Base-by-base conservation (phyloP, 1,139 yeast genomes). In the Candida sp. region DNA sequence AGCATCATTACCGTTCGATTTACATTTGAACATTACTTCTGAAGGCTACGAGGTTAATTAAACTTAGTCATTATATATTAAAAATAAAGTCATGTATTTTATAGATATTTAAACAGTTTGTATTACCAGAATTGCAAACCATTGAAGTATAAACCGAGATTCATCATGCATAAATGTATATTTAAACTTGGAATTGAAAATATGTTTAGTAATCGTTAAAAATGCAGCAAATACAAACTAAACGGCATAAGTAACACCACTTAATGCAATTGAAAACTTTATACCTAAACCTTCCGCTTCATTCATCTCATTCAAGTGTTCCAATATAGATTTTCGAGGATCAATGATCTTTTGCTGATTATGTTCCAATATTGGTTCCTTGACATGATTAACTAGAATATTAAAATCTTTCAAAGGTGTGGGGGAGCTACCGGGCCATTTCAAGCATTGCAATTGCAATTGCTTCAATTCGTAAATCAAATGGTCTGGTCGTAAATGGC, bases 401-500 rank as follows among this genome's bases (percentile, higher is more conserved):
- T 80, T 71, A 12, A 89, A 57, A 1, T 73, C 80, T 11, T 60
- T 45, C 15, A 84, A 60, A 0, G 80, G 77, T 19, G 51, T 51
- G 4, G 35, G 34, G 6, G 56, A 48, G 21, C 34, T 23, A 21
- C 27, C 23, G 6, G 49, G 33, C 37, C 53, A 33, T 21, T 44
- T 41, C 22, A 43, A 25, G 43, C 63, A 54, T 45, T 54, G 51
- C 27, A 39, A 34, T 42, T 57, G 52, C 43, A 85, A 61, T n/a
- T 49, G 54, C 35, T 57, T 50, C 34, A 90, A 66, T 54, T 88
- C 96, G 15, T 65, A 57, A 11, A 87, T 70, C 33, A 90, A 63
- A 51, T 78, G 77, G 4, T 58, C 51, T 2, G 97, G 95, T 21
- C 87, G 82, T 60, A 90, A 60, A 63, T 90, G 97, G 1, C 97